Conservation (phyloP, 75 land plant species). For the Ceratopteris richardii region DNA sequence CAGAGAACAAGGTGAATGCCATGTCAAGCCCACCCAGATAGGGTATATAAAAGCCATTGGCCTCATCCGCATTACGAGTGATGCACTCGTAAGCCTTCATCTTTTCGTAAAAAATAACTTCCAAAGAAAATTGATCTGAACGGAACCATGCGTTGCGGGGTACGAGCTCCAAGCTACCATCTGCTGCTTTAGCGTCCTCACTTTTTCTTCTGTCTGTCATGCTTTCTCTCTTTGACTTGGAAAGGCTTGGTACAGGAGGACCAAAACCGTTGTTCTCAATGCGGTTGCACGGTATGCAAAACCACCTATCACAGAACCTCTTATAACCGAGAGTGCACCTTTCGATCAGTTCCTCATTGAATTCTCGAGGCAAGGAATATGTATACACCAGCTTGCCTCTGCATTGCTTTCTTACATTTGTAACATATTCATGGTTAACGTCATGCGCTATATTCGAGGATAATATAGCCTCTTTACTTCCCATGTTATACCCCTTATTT, state of each 20-base stretch:
- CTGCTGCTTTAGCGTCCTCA: slow-evolving; percentile 4
- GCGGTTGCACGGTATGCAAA: neutral
- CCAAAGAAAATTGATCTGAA: slow-evolving; percentile 17
- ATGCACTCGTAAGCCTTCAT: slow-evolving; percentile 16
- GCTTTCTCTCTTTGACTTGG: no score
- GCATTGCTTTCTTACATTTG: neutral
- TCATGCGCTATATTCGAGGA: no score
- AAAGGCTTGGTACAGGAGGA: neutral
- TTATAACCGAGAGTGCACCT: slow-evolving; percentile 16
- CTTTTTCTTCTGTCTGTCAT: no score
- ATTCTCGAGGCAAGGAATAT: slow-evolving; percentile 28
- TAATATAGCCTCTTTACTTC: no score
- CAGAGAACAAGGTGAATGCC: neutral
- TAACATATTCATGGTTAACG: no score
- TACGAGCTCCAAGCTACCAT: neutral
- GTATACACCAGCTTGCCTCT: slow-evolving; percentile 26
- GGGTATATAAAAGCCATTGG: slow-evolving; percentile 19
- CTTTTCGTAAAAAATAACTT: slow-evolving; percentile 18
- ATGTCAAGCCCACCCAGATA: slow-evolving; percentile 13
- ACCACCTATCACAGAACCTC: slow-evolving; percentile 23
- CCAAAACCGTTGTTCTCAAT: slow-evolving; percentile 26
- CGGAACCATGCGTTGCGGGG: slow-evolving; percentile 16
- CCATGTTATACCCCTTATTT: no score
- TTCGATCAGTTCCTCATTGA: slow-evolving; percentile 23
- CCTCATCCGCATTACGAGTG: neutral